These are phyloP conservation scores for Anthracocystis setariae DNA, from an alignment of 1,284 basidiomycete genomes.

Conservation along the genomic window DNA sequence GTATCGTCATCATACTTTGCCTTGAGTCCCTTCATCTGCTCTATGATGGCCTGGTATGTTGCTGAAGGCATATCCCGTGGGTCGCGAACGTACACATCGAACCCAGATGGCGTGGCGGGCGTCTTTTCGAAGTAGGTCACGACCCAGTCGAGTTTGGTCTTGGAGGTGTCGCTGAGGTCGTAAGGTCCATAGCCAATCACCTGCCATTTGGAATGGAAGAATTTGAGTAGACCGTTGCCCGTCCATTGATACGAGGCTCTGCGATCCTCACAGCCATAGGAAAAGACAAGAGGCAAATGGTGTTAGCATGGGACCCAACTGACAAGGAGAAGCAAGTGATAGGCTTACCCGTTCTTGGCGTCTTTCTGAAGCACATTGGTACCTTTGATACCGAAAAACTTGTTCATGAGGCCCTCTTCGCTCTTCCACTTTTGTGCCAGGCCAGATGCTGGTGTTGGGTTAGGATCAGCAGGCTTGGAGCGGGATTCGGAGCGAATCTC, in stretches of 20 bases:
- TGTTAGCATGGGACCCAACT: not conserved
- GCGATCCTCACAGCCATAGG: not conserved
- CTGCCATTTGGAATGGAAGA: slow-evolving; percentile 52
- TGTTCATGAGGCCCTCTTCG: slow-evolving; percentile 39
- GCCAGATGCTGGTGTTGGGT: slow-evolving; percentile 12
- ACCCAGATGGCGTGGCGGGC: slow-evolving; percentile 35
- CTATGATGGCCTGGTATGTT: slow-evolving; percentile 26
- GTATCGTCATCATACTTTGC: slow-evolving; percentile 21
- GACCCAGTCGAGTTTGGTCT: slow-evolving; percentile 41
- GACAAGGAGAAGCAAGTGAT: not conserved
- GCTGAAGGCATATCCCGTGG: slow-evolving; percentile 30
- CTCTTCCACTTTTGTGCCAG: slow-evolving; percentile 32
- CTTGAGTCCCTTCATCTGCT: slow-evolving; percentile 29
- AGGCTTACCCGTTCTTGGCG: slow-evolving; percentile 45
- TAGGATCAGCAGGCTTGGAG: slow-evolving; percentile 12
- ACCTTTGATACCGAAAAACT: slow-evolving; percentile 44
- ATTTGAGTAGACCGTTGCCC: slow-evolving; percentile 38
- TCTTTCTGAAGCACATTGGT: slow-evolving; percentile 44
- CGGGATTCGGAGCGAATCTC: slow-evolving; percentile 44
- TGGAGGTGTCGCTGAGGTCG: slow-evolving; percentile 35
- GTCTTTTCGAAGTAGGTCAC: slow-evolving; percentile 54
- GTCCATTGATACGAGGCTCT: slow-evolving; percentile 51
- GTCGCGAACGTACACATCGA: slow-evolving; percentile 46
- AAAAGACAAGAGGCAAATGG: not conserved
- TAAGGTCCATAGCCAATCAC: slow-evolving; percentile 49